phyloP scores from a whole-genome alignment of 2,329 filamentous ascomycete species.

The Penicillium palitans region DNA sequence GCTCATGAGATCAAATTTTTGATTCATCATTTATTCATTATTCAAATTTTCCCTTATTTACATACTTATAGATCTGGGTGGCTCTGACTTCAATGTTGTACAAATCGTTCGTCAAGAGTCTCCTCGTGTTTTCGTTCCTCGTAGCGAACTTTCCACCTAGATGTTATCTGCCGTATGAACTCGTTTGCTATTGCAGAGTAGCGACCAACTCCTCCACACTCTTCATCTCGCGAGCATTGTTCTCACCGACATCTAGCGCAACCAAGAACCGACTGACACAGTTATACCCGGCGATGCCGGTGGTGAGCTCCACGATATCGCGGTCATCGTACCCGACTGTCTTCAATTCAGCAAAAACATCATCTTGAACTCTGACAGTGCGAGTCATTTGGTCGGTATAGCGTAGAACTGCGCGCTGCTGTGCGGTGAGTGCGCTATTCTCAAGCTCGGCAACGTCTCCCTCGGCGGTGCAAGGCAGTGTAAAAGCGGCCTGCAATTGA shows the following conservation, averaged over 20 bases:
- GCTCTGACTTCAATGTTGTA: neutral
- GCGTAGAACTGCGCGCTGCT: slow-evolving; percentile 66
- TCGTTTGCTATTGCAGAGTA: slow-evolving; percentile 11
- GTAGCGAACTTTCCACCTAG: neutral
- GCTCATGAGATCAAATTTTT: neutral
- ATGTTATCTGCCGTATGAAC: neutral
- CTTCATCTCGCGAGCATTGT: slow-evolving; percentile 56
- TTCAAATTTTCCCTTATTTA: neutral
- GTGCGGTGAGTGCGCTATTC: slow-evolving; percentile 50
- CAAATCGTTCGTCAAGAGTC: neutral
- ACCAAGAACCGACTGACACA: slow-evolving; percentile 84
- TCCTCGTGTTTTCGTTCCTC: too few species aligned
- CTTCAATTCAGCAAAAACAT: slow-evolving; percentile 61
- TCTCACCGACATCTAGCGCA: slow-evolving; percentile 66
- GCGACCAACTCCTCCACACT: slow-evolving; percentile 67
- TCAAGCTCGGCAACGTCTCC: slow-evolving; percentile 33
- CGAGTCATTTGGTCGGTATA: slow-evolving; percentile 84
- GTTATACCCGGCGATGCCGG: slow-evolving; percentile 84
- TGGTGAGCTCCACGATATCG: slow-evolving; percentile 80
- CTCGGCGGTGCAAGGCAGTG: slow-evolving; percentile 51
- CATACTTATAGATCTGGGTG: neutral
- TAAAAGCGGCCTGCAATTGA: slow-evolving; percentile 55
- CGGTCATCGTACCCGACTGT: slow-evolving; percentile 65
- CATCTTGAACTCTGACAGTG: slow-evolving; percentile 66
- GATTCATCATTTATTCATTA: neutral